phyloP scores from a whole-genome alignment of 306 rosid genomes.

The Gastrolobium villosum region DNA sequence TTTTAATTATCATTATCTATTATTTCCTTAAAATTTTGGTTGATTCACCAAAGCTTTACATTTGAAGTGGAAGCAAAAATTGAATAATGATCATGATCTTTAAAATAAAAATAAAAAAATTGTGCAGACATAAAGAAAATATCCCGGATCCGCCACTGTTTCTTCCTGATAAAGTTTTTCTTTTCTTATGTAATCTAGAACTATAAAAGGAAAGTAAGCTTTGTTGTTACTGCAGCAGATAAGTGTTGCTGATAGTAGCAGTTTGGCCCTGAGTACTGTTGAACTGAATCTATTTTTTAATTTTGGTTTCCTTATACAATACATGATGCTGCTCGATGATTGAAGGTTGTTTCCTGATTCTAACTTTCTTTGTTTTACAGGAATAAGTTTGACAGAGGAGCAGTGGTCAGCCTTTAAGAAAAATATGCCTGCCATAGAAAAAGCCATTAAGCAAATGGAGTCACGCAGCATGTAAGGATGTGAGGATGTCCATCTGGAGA shows the following conservation, averaged over 20 bases:
- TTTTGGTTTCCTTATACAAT: neutral
- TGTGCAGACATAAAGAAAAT: too few species aligned
- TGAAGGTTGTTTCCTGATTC: slow-evolving; percentile 8
- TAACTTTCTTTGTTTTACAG: slow-evolving; percentile 57
- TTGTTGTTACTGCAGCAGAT: slow-evolving; percentile 18
- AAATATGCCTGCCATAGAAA: slow-evolving; percentile 79
- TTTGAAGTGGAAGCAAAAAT: too few species aligned
- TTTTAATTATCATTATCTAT: too few species aligned
- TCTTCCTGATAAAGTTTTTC: neutral
- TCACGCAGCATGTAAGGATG: slow-evolving; percentile 50
- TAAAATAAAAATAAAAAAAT: too few species aligned
- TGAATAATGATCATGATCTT: too few species aligned
- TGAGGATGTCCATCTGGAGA: slow-evolving; percentile 21
- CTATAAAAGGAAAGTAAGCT: neutral
- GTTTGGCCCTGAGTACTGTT: slow-evolving; percentile 32
- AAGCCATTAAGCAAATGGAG: slow-evolving; percentile 79
- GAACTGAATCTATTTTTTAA: neutral
- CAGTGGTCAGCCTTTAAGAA: slow-evolving; percentile 86
- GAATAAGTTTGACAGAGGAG: slow-evolving; percentile 93
- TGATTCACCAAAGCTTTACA: too few species aligned
- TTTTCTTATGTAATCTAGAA: slow-evolving; percentile 8
- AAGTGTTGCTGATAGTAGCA: slow-evolving; percentile 23
- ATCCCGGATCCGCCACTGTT: too few species aligned
- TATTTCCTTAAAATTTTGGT: too few species aligned
- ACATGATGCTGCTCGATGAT: slow-evolving; percentile 9